phyloP scores from a whole-genome alignment of 1,139 yeast genomes.

The Debaryomycetaceae sp. region DNA sequence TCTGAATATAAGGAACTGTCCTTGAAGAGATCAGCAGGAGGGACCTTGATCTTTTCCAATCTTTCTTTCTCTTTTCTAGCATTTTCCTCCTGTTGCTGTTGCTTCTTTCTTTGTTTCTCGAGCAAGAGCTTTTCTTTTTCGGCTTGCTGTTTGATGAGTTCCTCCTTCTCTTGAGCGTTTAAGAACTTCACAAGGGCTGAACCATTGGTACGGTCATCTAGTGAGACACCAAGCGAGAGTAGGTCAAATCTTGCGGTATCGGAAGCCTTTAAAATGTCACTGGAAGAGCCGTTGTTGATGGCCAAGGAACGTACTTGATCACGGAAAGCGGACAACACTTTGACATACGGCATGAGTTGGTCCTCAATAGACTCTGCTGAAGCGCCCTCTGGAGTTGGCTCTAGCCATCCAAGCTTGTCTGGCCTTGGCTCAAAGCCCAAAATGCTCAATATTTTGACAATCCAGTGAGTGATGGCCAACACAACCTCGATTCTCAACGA shows the following conservation, averaged over 20 bases:
- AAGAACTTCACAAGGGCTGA: constrained; percentile 81
- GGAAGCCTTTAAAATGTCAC: constrained; percentile 51
- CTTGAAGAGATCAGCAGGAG: constrained; percentile 73
- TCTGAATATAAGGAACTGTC: constrained; percentile 53
- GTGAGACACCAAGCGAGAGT: constrained; percentile 70
- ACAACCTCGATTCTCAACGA: constrained; percentile 64
- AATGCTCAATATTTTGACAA: constrained; percentile 64
- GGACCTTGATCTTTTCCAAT: constrained; percentile 62
- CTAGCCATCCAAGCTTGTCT: constrained; percentile 80
- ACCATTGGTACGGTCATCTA: constrained; percentile 84
- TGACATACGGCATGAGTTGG: constrained; percentile 71
- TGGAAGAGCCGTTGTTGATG: constrained; percentile 55
- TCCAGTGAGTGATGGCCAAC: constrained; percentile 60
- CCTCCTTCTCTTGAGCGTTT: constrained; percentile 63
- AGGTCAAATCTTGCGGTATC: constrained; percentile 52
- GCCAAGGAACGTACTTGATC: constrained; percentile 76
- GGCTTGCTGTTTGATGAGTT: constrained; percentile 58
- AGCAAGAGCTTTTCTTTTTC: constrained; percentile 51
- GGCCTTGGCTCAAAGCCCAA: constrained; percentile 73
- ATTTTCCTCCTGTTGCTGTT: constrained; percentile 35
- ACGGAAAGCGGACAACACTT: constrained; percentile 73
- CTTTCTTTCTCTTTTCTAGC: constrained; percentile 66
- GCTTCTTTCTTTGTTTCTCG: constrained; percentile 41
- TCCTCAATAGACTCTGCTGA: constrained; percentile 53
- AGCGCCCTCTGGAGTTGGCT: constrained; percentile 19